Evolutionary conservation across 805 yeast genomes (phyloP), one percentile per base, ranked within the genome.

Genomic region (Myxozyma neotropica): DNA sequence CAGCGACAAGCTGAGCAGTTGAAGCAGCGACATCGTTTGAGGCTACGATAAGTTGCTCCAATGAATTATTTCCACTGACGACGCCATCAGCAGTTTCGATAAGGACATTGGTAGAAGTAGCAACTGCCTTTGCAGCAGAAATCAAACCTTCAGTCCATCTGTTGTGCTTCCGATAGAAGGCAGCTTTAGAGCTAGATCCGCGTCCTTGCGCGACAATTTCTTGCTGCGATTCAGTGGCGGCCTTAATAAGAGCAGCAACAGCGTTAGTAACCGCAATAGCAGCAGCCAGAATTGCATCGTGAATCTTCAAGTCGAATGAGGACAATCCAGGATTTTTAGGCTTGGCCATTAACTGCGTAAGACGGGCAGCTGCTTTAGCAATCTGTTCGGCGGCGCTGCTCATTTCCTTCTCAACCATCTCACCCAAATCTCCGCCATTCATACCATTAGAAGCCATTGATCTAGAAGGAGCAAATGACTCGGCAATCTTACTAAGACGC

Each of bases 81-180:
- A 89, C 89, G 19, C 95, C 94, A 74, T 89, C 94, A 0, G 96
- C 95, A n/a, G 89, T 87, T 60, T 82, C 82, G 60, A 90, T 90
- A 64, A 90, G 79, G n/a, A 86, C 77, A 68, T 85, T 87, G 1
- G 97, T 91, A 0, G 96, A 83, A 1, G 83, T 82, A 1, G 95
- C 96, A 40, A 90, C 94, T 0, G 93, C 85, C 68, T 87, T 86
- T 1, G 96, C 89, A 17, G 96, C 96, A 60, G 95, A 87, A 31
- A 90, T 85, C 58, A 90, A 83, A 23, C 97, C 97, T 74, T 91
- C 96, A 0, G 96, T 89, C 97, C 97, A 90, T 68, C 93, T 81
- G 73, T 85, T 90, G 72, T 90, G 88, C 74, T 89, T 89, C 72
- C 86, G 88, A 75, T 91, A 91, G 72, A 86, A 90, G 46, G 87